A percentile compares a stretch with the other conserved stretches of the same genome.
phyloP scores from a whole-genome alignment of 257 asterid genomes.

The Lycium ferocissimum region DNA sequence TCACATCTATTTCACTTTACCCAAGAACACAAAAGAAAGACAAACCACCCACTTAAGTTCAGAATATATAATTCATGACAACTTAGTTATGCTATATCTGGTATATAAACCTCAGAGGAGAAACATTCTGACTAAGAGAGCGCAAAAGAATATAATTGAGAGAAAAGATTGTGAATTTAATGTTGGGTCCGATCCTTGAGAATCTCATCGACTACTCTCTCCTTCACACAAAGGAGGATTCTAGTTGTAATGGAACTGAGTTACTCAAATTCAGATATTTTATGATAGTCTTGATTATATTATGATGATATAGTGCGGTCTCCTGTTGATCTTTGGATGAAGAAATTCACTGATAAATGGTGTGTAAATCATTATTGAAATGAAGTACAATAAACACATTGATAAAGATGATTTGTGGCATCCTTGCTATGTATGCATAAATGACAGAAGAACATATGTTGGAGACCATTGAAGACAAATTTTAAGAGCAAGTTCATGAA shows the following conservation, averaged over 20 bases:
- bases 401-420: not conserved
- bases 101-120: slow-evolving; percentile 6
- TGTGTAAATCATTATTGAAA: not conserved
- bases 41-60: slow-evolving; percentile 28
- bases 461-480: not conserved
- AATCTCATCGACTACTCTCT: not conserved
- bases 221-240: not conserved
- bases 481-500: not conserved
- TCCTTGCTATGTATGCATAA: slow-evolving; percentile 10
- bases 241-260: not conserved
- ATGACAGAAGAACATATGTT: not conserved
- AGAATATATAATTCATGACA: not conserved
- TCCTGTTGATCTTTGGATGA: slow-evolving; percentile 21
- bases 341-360: slow-evolving; percentile 3
- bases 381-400: not conserved
- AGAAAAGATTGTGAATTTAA: not conserved
- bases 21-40: slow-evolving; percentile 16
- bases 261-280: not conserved
- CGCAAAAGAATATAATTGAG: not conserved
- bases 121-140: slow-evolving; percentile 14
- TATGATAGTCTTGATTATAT: slow-evolving; percentile 4
- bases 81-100: slow-evolving; percentile 2
- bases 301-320: not conserved
- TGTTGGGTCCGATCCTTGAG: not conserved
- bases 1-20: slow-evolving; percentile 62